Percentiles rank a stretch among this genome's conserved stretches.
Evolutionary conservation across 2,329 filamentous ascomycete genomes (phyloP).

Genomic region (Colletotrichum musicola): DNA sequence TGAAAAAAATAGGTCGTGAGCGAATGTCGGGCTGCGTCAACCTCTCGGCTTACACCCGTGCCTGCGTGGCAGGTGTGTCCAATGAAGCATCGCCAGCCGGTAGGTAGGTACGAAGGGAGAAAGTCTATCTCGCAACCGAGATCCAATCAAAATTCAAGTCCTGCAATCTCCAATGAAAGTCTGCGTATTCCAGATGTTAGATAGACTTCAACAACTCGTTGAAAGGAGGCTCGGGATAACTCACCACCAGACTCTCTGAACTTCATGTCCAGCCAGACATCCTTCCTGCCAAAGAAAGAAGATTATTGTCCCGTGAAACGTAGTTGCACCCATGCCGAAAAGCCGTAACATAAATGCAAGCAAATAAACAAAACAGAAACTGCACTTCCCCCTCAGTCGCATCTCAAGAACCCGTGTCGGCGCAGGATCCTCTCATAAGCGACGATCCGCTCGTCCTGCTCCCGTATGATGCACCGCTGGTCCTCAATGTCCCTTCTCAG

Average conservation of each 20-base stretch:
- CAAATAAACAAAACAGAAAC: background rate
- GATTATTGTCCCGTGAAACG: background rate
- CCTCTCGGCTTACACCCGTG: background rate
- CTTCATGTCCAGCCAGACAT: constrained; percentile 15
- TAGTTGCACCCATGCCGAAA: background rate
- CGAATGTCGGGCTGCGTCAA: constrained; percentile 15
- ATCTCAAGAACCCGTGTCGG: constrained; percentile 39
- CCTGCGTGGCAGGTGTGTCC: constrained; percentile 12
- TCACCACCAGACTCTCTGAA: constrained; percentile 4
- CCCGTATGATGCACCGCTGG: constrained; percentile 29
- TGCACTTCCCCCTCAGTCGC: constrained; percentile 9
- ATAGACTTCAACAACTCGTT: constrained; percentile 11
- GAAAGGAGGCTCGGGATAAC: background rate
- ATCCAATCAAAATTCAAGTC: constrained; percentile 10
- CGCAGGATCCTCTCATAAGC: constrained; percentile 43
- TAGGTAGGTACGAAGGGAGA: background rate
- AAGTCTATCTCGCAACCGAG: constrained; percentile 17
- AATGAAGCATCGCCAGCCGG: constrained; percentile 25
- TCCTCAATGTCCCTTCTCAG: constrained; percentile 36
- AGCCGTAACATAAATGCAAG: too few relatives aligned
- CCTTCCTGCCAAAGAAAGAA: constrained; percentile 26
- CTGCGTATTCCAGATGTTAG: constrained; percentile 19
- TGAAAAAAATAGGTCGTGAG: constrained; percentile 7
- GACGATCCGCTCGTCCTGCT: constrained; percentile 38
- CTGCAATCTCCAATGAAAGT: constrained; percentile 28